Base-by-base conservation (phyloP, 129 eudicot genomes). In the Rutidosis leptorrhynchoides region DNA sequence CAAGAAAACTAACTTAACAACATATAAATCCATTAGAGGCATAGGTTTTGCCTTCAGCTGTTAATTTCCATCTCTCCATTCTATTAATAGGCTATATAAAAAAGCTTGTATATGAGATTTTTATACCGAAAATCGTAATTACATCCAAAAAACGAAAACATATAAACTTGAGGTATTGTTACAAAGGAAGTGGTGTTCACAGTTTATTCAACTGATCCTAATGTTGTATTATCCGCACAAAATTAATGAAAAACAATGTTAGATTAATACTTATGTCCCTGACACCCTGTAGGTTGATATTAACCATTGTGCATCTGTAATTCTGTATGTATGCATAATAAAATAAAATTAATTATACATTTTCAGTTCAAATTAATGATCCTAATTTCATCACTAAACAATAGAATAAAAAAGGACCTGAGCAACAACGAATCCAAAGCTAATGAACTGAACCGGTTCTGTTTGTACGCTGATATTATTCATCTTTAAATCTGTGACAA, bases 41-140 rank as follows among this genome's bases (percentile, higher is more conserved):
- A 89, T 94, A 94, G 15, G 76, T 59, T 62, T 77, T 76, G 22
- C 95, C 99, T 79, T 94, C 99, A 4, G 86, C 83, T 17, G 90
- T 86, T 51, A 94, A 84, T 58, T 81, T 84, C 97, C 95, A 89
- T 42, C 80, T 82, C 51, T 89, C 99, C 69, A 77, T 84, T 81
- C n/a, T n/a, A n/a, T 89, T 94, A 45, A 94, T 89, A 75, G 89
- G 97, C 99, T 94, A 84, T 69, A 74, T 26, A 55, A 28, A 75
- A 33, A 29, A 26, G 22, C 58, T 62, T 49, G 62, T 35, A 58
- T 19, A 7, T 5, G 6, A 7, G 12, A 62, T 5, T 29, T 40
- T 40, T 40, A 40, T 40, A 58, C 12, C 43, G 16, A 26, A 16
- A 32, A 19, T 15, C 6, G 20, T 51, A 64, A 42, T 9, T 53